Conservation (phyloP, 495 filamentous ascomycete species). For the Penicillium silybi region DNA sequence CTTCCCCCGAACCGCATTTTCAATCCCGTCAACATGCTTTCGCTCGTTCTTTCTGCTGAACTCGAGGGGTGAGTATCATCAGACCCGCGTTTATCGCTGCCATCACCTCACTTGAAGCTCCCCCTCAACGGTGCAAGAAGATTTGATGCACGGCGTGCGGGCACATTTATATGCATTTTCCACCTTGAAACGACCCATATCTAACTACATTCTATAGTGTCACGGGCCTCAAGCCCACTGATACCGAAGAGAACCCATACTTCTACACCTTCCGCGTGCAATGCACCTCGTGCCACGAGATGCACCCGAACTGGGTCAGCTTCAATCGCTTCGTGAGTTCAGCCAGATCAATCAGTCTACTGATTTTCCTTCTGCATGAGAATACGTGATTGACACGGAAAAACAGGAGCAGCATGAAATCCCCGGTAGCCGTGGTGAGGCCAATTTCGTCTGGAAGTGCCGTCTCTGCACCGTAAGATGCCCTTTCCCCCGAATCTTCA, state of each 20-base stretch:
- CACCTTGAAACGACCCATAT: neutral
- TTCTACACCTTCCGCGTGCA: constrained; percentile 96
- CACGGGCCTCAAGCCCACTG: constrained; percentile 79
- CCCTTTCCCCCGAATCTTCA: neutral
- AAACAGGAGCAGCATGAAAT: constrained; percentile 79
- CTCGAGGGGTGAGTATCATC: constrained; percentile 58
- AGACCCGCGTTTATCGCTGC: neutral
- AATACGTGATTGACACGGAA: neutral
- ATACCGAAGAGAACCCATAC: constrained; percentile 76
- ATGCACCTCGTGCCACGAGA: constrained; percentile 91
- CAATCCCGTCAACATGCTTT: constrained; percentile 58
- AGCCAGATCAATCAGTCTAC: neutral
- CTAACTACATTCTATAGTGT: constrained; percentile 55
- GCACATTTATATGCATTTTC: neutral
- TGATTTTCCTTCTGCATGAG: neutral
- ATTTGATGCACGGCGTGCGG: constrained; percentile 2
- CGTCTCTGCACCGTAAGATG: constrained; percentile 77
- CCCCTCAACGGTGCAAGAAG: constrained; percentile 4
- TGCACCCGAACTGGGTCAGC: constrained; percentile 80
- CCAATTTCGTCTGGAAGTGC: constrained; percentile 98
- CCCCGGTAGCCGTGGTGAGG: constrained; percentile 87
- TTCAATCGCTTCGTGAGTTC: constrained; percentile 81
- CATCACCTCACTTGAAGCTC: neutral
- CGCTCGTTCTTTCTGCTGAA: constrained; percentile 74
- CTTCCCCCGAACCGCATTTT: constrained; percentile 8